phyloP scores from a whole-genome alignment of 1,284 basidiomycete species.

The Cystobasidium sp. region DNA sequence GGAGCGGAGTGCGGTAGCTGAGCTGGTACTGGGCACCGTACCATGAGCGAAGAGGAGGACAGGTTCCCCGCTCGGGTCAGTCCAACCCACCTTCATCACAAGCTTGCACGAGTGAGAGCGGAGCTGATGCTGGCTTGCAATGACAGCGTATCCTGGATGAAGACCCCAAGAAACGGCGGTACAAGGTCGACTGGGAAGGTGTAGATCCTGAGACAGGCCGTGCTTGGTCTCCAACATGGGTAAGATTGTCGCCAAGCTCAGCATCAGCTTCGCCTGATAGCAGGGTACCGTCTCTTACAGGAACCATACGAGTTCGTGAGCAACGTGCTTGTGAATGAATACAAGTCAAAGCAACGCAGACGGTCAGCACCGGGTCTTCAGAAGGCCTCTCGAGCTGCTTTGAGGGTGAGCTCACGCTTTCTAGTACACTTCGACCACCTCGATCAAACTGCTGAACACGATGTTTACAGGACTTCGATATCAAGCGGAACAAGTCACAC shows the following conservation, averaged over 20 bases:
- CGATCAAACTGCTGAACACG: not conserved
- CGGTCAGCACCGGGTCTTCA: conserved; percentile 1
- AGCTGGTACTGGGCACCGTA: too few relatives aligned
- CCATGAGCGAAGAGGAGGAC: too few relatives aligned
- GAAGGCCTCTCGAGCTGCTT: conserved; percentile 18
- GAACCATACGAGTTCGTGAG: conserved; percentile 38
- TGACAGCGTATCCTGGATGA: conserved; percentile 35
- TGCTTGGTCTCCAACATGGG: conserved; percentile 53
- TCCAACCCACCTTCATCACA: too few relatives aligned
- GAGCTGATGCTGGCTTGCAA: too few relatives aligned
- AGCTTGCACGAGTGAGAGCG: too few relatives aligned
- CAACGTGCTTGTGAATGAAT: conserved; percentile 21
- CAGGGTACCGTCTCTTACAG: conserved; percentile 8
- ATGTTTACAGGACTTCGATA: conserved; percentile 21
- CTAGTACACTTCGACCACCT: too few relatives aligned
- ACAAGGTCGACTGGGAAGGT: conserved; percentile 55
- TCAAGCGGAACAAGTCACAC: not conserved
- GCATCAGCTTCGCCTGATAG: not conserved
- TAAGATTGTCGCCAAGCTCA: not conserved
- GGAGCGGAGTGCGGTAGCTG: too few relatives aligned
- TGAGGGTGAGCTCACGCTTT: not conserved
- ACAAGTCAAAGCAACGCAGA: conserved; percentile 17
- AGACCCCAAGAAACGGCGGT: conserved; percentile 39
- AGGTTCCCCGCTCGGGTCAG: too few relatives aligned
- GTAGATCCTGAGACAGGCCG: conserved; percentile 51